Evolutionary conservation across 129 eudicot species (phyloP), one percentile per base, ranked within the genome.

Genomic region (Flaveria ramosissima): DNA sequence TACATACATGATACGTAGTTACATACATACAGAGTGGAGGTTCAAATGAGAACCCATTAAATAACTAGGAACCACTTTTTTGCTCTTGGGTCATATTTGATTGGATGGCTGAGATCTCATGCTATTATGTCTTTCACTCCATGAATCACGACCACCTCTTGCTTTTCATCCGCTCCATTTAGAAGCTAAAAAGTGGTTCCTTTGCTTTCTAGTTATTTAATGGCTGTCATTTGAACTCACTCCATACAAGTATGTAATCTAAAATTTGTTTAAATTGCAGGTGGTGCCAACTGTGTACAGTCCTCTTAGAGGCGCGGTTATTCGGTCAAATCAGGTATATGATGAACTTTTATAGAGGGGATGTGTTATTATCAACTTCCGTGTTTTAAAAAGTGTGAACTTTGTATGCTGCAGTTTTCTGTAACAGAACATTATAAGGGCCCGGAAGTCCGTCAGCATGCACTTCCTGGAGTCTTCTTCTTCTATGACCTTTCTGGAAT

Each of bases 261-360:
- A 19, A 55, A 59, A 10, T 15, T 70, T 52, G 16, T 30, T 7
- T 26, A 48, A 15, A 72, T 68, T 89, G 66, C 85, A 92, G 97
- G 96, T 92, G 74, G 98, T 93, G 21, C 96, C 98, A 75, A 90
- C 98, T 32, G 72, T 88, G 41, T 93, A 90, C 85, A 93, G 90
- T 51, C 83, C 90, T 68, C 77, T 85, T 67, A 85, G 87, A 70
- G 92, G 98, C 16, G 84, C 78, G 32, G 87, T 85, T 47, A 93
- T 90, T 61, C 74, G 71, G 30, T 93, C 98, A 78, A 90, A 93
- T 89, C 98, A 93, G 97, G 98, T 88, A 85, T 16, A 19, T 57
- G 6, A 41, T 47, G 59, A 57, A 68, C 12, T 30, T 61, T 69
- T 47, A 36, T 10, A 62, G 64, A 17, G 48, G 57, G 52, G 53